Evolutionary conservation across 2,329 filamentous ascomycete genomes (phyloP).

Genomic region (Colletotrichum sojae): DNA sequence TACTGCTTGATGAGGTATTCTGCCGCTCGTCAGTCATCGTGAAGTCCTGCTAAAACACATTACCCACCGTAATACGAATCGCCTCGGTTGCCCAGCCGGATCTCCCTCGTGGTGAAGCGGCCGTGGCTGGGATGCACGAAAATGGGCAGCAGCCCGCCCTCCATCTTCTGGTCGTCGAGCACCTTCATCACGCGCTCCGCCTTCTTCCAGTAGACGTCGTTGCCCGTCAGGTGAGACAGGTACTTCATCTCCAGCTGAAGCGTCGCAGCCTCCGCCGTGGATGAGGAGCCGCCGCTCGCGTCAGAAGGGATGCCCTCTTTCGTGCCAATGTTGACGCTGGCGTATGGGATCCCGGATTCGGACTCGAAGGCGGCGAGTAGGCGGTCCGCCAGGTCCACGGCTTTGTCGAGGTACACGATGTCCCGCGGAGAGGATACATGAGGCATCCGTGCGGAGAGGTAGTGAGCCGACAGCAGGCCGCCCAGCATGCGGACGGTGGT

Average conservation of each 20-base stretch:
- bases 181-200: conserved; percentile 93
- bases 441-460: conserved; percentile 77
- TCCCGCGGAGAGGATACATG: conserved; percentile 72
- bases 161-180: conserved; percentile 82
- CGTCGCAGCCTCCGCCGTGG: conserved; percentile 92
- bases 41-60: neutral
- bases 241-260: conserved; percentile 98
- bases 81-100: conserved; percentile 91
- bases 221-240: conserved; percentile 91
- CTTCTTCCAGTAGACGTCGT: conserved; percentile 91
- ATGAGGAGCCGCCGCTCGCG: conserved; percentile 87
- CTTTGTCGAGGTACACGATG: conserved; percentile 93
- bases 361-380: conserved; percentile 91
- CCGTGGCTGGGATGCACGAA: conserved; percentile 86
- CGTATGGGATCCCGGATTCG: conserved; percentile 86
- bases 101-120: conserved; percentile 84
- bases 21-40: neutral
- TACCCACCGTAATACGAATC: conserved; percentile 85
- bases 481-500: conserved; percentile 86
- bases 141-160: conserved; percentile 91
- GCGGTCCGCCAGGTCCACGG: conserved; percentile 89
- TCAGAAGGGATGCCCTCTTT: conserved; percentile 84
- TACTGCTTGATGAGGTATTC: conserved; percentile 99
- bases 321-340: conserved; percentile 89
- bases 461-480: conserved; percentile 80